Conservation (phyloP, 2,329 filamentous ascomycete species). For the Botrytis cinerea region DNA sequence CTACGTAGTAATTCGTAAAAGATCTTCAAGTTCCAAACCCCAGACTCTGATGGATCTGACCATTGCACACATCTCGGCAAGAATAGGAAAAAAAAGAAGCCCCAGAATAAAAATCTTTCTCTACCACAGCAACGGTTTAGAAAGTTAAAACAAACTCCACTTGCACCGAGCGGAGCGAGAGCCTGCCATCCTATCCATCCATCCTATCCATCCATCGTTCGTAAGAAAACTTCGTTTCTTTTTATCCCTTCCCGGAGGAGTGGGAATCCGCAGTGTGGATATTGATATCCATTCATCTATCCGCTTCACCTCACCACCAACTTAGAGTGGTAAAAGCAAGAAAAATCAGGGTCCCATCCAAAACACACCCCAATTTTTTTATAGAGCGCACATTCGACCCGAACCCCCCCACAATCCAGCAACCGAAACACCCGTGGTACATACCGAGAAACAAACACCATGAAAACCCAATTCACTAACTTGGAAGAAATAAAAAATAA, state of each 20-base stretch:
- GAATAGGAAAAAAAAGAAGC: not conserved
- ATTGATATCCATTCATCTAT: not conserved
- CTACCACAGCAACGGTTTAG: constrained; percentile 17
- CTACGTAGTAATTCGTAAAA: not conserved
- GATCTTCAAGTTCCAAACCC: constrained; percentile 11
- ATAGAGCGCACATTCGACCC: not conserved
- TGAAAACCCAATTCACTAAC: not conserved
- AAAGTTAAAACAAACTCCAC: constrained; percentile 6
- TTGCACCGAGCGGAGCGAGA: not conserved
- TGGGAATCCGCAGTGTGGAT: not conserved
- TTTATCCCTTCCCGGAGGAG: not conserved
- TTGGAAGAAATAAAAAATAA: too few species aligned
- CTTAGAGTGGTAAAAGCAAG: not conserved
- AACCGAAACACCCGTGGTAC: not conserved
- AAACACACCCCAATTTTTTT: not conserved
- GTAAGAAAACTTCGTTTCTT: constrained; percentile 12
- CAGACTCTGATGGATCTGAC: constrained; percentile 9
- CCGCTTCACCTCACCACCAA: not conserved
- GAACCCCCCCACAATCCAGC: constrained; percentile 2
- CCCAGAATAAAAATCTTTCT: constrained; percentile 7
- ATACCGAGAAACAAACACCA: not conserved
- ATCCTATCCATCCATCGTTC: not conserved
- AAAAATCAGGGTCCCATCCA: constrained; percentile 11
- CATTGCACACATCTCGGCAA: not conserved
- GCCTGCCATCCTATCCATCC: not conserved